Evolutionary conservation across 441 rosid species (phyloP).

Genomic region (Raphanus hybrid): DNA sequence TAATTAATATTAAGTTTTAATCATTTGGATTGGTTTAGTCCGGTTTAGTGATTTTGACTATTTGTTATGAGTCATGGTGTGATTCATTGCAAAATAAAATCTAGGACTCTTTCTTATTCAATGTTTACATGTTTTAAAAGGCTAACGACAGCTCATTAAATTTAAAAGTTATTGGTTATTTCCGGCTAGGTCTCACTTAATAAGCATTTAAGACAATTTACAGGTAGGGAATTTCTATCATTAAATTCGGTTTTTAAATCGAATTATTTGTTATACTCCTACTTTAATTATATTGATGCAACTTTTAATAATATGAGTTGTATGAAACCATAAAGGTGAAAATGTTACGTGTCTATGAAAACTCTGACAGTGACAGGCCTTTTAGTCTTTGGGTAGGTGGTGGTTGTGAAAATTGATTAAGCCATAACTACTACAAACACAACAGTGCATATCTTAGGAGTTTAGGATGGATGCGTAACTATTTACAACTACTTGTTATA

Average conservation of each 20-base stretch:
- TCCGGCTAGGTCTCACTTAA: conserved; percentile 7
- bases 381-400: conserved; percentile 30
- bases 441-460: neutral
- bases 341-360: conserved; percentile 29
- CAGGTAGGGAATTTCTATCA: neutral
- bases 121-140: conserved; percentile 8
- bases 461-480: neutral
- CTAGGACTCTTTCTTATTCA: conserved; percentile 12
- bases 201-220: conserved; percentile 21
- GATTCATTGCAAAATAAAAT: neutral
- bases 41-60: neutral
- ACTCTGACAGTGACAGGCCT: conserved; percentile 28
- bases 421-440: neutral
- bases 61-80: conserved; percentile 22
- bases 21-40: conserved; percentile 16
- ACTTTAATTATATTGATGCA: conserved; percentile 1
- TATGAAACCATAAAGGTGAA: conserved; percentile 26
- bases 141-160: conserved; percentile 31
- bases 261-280: conserved; percentile 3
- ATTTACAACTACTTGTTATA: neutral
- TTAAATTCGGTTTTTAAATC: conserved; percentile 8
- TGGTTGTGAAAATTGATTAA: conserved; percentile 24
- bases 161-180: neutral
- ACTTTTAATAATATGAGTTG: conserved; percentile 17
- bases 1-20: conserved; percentile 4